Percentiles rank a stretch among this genome's conserved stretches.
These are phyloP conservation scores for Aegilops bicornis DNA, from an alignment of 176 grass and related monocot genomes.

Conservation along the genomic window DNA sequence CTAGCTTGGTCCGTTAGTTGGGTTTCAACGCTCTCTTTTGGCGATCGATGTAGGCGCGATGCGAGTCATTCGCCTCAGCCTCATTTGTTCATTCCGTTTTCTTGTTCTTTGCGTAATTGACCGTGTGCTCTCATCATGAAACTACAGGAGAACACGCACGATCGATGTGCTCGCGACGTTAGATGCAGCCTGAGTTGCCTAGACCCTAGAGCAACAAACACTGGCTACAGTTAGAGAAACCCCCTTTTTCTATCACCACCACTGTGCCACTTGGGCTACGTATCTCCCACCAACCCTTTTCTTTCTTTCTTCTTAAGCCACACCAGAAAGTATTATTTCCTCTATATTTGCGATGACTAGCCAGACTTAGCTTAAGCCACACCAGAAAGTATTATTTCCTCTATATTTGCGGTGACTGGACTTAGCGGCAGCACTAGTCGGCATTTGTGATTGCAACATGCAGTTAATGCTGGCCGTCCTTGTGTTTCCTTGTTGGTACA, in stretches of 20 bases:
- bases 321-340: too few species aligned
- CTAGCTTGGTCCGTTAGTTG: not conserved
- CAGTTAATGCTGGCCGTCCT: conserved; percentile 36
- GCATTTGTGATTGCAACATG: conserved; percentile 19
- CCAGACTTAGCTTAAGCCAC: not conserved
- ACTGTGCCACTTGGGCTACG: not conserved
- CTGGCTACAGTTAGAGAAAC: conserved; percentile 11
- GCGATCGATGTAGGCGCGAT: too few species aligned
- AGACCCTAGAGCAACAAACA: conserved; percentile 26
- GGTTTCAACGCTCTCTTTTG: not conserved
- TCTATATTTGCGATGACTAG: too few species aligned
- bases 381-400: not conserved
- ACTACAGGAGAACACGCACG: too few species aligned
- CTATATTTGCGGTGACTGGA: not conserved
- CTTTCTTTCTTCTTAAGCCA: not conserved
- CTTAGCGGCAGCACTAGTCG: not conserved
- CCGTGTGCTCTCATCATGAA: too few species aligned
- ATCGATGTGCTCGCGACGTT: not conserved
- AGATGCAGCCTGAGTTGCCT: not conserved
- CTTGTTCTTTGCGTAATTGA: too few species aligned
- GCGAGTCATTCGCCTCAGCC: too few species aligned
- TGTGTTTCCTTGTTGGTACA: conserved; percentile 19
- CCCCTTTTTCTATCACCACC: not conserved
- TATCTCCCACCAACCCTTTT: conserved; percentile 11
- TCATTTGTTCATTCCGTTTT: too few species aligned